These are phyloP conservation scores for Alternaria incomplexa DNA, from an alignment of 2,329 filamentous ascomycete genomes.

Conservation along the genomic window DNA sequence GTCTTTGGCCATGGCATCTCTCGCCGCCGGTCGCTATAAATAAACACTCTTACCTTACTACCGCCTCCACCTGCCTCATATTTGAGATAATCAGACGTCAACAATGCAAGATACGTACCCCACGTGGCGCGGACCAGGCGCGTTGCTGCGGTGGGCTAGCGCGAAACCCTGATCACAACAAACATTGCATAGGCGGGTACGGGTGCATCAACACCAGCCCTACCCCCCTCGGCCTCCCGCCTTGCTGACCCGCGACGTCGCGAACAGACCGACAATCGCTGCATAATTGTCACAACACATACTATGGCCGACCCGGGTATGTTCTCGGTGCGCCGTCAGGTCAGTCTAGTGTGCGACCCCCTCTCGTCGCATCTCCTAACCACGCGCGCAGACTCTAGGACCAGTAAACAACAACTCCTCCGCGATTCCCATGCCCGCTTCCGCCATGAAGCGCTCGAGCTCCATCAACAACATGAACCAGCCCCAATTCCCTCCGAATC, in stretches of 20 bases:
- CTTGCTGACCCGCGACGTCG: neutral
- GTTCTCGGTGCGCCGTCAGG: conserved; percentile 92
- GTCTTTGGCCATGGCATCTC: conserved; percentile 18
- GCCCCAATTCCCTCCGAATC: conserved; percentile 64
- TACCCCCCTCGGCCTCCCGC: conserved; percentile 6
- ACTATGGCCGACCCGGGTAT: conserved; percentile 61
- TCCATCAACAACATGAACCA: conserved; percentile 70
- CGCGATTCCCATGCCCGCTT: conserved; percentile 86
- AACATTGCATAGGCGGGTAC: conserved; percentile 26
- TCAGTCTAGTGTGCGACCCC: conserved; percentile 54
- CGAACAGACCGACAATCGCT: neutral
- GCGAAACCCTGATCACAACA: conserved; percentile 33
- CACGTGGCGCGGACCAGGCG: conserved; percentile 14
- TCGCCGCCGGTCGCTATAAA: conserved; percentile 17
- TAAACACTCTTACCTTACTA: neutral
- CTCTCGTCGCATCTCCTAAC: conserved; percentile 20
- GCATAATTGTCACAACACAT: conserved; percentile 9
- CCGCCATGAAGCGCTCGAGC: conserved; percentile 91
- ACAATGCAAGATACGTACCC: conserved; percentile 9
- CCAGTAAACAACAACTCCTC: conserved; percentile 78
- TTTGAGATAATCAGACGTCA: conserved; percentile 2
- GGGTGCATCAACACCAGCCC: conserved; percentile 25
- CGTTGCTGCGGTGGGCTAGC: conserved; percentile 35
- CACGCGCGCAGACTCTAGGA: conserved; percentile 73
- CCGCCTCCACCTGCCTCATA: neutral